phyloP scores from a whole-genome alignment of 345 rosid species.

The Acer yangbiense region DNA sequence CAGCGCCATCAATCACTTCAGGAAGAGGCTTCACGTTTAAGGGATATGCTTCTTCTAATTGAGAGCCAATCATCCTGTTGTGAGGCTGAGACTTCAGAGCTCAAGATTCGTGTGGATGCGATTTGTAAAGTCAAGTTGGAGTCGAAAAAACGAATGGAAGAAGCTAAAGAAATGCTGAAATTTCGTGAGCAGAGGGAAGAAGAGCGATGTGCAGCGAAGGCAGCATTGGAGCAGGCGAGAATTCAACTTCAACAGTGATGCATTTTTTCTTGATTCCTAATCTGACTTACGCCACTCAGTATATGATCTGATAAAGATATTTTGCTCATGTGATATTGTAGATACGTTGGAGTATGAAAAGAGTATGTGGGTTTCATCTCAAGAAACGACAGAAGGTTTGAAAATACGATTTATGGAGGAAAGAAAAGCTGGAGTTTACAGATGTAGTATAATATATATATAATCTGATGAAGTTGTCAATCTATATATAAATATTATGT shows the following conservation, averaged over 20 bases:
- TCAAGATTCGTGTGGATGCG: slow-evolving; percentile 20
- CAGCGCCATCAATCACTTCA: slow-evolving; percentile 22
- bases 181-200: slow-evolving; percentile 21
- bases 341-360: background rate
- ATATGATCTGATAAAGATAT: background rate
- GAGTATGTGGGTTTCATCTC: background rate
- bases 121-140: slow-evolving; percentile 26
- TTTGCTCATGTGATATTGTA: slow-evolving; percentile 1
- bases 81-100: slow-evolving; percentile 38
- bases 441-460: background rate
- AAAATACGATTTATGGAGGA: background rate
- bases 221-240: slow-evolving; percentile 30
- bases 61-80: slow-evolving; percentile 34
- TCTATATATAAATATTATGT: background rate
- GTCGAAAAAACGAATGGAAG: slow-evolving; percentile 32
- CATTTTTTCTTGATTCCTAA: background rate
- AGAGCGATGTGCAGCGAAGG: slow-evolving; percentile 24
- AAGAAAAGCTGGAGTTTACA: background rate
- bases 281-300: background rate
- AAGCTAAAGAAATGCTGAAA: slow-evolving; percentile 21
- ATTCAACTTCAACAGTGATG: slow-evolving; percentile 16
- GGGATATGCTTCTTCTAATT: slow-evolving; percentile 24
- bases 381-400: background rate
- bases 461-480: background rate
- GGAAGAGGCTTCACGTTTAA: slow-evolving; percentile 28